Percentiles rank a stretch among this genome's conserved stretches.
phyloP scores from a whole-genome alignment of 1,139 yeast genomes.

The Kurtzmaniella quercitrusa region DNA sequence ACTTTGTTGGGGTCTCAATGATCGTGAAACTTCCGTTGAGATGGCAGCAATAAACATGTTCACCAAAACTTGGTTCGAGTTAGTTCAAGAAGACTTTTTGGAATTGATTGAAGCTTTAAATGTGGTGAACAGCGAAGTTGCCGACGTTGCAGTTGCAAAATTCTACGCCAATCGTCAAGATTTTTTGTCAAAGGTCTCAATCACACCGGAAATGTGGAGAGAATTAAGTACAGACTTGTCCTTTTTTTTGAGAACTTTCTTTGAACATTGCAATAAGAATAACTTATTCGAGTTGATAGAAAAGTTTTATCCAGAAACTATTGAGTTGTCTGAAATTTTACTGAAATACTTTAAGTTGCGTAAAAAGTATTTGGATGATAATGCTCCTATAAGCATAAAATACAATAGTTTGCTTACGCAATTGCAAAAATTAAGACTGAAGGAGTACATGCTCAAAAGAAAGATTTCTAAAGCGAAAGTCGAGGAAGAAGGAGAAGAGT shows the following conservation, averaged over 20 bases:
- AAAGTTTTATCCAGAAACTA: constrained; percentile 73
- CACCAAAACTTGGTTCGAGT: constrained; percentile 66
- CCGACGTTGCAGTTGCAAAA: constrained; percentile 61
- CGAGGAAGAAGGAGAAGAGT: not conserved
- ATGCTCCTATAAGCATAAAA: constrained; percentile 22
- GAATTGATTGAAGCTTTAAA: constrained; percentile 69
- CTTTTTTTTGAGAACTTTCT: constrained; percentile 66
- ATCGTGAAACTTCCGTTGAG: constrained; percentile 73
- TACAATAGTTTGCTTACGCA: constrained; percentile 16
- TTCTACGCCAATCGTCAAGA: constrained; percentile 65
- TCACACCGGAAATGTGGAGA: constrained; percentile 63
- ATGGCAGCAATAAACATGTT: constrained; percentile 72
- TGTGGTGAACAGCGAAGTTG: constrained; percentile 60
- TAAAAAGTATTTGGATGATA: constrained; percentile 28
- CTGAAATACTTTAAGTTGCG: constrained; percentile 51
- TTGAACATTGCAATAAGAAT: constrained; percentile 57
- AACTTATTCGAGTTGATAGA: constrained; percentile 60
- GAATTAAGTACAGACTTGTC: constrained; percentile 72
- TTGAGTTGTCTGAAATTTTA: constrained; percentile 60
- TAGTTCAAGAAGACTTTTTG: constrained; percentile 64
- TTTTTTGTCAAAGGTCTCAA: constrained; percentile 50
- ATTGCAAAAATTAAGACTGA: constrained; percentile 12
- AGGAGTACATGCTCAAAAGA: constrained; percentile 5
- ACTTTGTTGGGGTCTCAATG: constrained; percentile 81
- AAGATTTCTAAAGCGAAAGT: not conserved